These are phyloP conservation scores for Nakazawaea ishiwadae DNA, from an alignment of 805 yeast genomes.

Conservation along the genomic window DNA sequence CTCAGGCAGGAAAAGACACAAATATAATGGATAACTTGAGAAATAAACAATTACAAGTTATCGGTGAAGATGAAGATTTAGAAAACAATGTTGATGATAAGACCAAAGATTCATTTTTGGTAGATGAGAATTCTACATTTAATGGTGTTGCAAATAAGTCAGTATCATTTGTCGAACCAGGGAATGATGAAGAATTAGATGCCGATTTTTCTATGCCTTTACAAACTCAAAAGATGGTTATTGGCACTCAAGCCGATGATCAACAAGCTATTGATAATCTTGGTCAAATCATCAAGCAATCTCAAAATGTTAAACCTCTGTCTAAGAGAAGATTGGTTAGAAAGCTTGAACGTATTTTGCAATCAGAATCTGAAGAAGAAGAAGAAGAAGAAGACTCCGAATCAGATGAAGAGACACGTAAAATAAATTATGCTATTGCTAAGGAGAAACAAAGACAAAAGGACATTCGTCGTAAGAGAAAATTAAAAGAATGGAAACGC, in stretches of 20 bases:
- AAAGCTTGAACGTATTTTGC: conserved; percentile 15
- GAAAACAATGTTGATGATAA: conserved; percentile 9
- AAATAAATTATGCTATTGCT: conserved; percentile 16
- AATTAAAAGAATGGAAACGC: conserved; percentile 49
- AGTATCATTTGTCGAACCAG: conserved; percentile 5
- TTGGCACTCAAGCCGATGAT: conserved; percentile 26
- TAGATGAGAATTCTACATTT: neutral
- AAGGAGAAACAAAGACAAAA: conserved; percentile 21
- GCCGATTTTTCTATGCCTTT: conserved; percentile 14
- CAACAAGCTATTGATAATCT: conserved; percentile 1
- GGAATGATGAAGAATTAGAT: conserved; percentile 1
- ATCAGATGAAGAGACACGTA: conserved; percentile 28
- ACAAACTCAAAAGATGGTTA: conserved; percentile 25
- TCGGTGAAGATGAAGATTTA: conserved; percentile 12
- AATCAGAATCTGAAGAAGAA: conserved; percentile 16
- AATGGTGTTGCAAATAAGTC: neutral
- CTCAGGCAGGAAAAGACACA: neutral
- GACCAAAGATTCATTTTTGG: conserved; percentile 13
- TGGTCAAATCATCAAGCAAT: conserved; percentile 10
- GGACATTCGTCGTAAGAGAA: conserved; percentile 20
- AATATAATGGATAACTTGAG: conserved; percentile 12
- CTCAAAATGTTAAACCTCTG: conserved; percentile 1
- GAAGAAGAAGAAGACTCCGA: conserved; percentile 32
- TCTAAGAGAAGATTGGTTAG: conserved; percentile 13
- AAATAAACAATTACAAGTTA: conserved; percentile 9